A percentile compares a stretch with the other conserved stretches of the same genome.
Conservation (phyloP, 768 basidiomycete genomes). For the Cystofilobasidium bisporidii region DNA sequence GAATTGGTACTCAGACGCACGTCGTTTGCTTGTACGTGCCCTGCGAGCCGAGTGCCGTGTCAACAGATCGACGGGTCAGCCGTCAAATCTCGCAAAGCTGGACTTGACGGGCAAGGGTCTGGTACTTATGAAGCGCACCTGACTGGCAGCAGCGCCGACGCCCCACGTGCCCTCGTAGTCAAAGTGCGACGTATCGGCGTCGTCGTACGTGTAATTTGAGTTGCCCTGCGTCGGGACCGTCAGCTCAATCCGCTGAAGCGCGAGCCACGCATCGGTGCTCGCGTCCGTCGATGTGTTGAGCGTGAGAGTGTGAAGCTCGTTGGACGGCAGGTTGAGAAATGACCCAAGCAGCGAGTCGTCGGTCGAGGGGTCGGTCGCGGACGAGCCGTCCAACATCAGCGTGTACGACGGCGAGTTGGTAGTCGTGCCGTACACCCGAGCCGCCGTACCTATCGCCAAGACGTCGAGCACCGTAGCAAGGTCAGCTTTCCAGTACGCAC, state of each 20-base stretch:
- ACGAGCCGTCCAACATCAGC: slow-evolving; percentile 2
- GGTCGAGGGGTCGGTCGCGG: neutral
- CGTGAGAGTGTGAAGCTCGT: slow-evolving; percentile 6
- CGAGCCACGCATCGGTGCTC: slow-evolving; percentile 15
- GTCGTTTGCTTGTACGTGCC: slow-evolving; percentile 26
- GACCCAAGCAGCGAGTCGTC: slow-evolving; percentile 3
- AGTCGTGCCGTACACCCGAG: slow-evolving; percentile 6
- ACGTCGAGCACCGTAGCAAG: no score
- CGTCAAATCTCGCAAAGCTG: no score
- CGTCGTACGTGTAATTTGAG: slow-evolving; percentile 17
- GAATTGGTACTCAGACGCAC: neutral
- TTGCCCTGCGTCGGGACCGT: slow-evolving; percentile 1
- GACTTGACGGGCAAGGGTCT: no score
- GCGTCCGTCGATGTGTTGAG: slow-evolving; percentile 12
- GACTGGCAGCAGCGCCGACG: slow-evolving; percentile 22
- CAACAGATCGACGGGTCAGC: no score
- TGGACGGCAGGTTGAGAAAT: neutral
- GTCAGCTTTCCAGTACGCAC: no score
- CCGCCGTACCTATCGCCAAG: neutral
- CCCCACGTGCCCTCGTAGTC: slow-evolving; percentile 22
- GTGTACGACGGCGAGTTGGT: slow-evolving; percentile 5
- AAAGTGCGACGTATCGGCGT: slow-evolving; percentile 16
- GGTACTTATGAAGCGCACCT: slow-evolving; percentile 14
- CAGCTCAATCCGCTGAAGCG: slow-evolving; percentile 4
- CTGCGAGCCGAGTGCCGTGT: no score